Base-by-base conservation (phyloP, 2,329 filamentous ascomycete species). In the Microthyrium microscopicum region DNA sequence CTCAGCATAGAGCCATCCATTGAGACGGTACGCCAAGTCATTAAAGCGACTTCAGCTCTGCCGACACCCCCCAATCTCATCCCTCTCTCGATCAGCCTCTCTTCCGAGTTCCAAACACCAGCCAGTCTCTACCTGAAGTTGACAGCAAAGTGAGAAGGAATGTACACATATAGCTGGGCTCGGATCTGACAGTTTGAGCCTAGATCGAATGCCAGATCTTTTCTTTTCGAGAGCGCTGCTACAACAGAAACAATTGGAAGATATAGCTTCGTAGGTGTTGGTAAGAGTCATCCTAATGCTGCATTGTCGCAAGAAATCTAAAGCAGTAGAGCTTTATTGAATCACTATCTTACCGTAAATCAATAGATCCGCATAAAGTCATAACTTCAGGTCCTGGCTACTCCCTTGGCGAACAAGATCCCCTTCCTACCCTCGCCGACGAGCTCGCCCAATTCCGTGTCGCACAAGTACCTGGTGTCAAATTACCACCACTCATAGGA, bases 51-150 rank as follows among this genome's bases (percentile, higher is more conserved):
- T 16, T 56, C 56, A 45, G 54, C 57, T 18, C 60, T 64, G 25
- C 50, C 62, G 35, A 68, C 69, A 43, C 60, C 72, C 37, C 76
- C 78, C 3, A 93, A 89, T 46, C 69, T 91, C 40, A 70, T 93
- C 6, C 83, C 84, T 2, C 55, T 93, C 26, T 84, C 77, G 56
- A 75, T 79, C 18, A 81, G 85, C 42, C 83, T 93, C 46, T 74
- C 83, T 5, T 87, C 87, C 46, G 87, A 94, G 56, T 76, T 95
- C 44, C 69, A 95, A 53, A 98, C 87, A 1, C 89, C 89, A 3
- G 87, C 83, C n/a, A 72, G 81, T 41, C 87, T 91, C 45, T 98
- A 95, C 57, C 69, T 98, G 43, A 95, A 94, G 58, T 68, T 94
- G 44, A 77, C 81, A 22, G 68, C 74, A 40, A 74, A 77, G 65